phyloP scores from a whole-genome alignment of 768 basidiomycete species.

The Amanita muscaria region DNA sequence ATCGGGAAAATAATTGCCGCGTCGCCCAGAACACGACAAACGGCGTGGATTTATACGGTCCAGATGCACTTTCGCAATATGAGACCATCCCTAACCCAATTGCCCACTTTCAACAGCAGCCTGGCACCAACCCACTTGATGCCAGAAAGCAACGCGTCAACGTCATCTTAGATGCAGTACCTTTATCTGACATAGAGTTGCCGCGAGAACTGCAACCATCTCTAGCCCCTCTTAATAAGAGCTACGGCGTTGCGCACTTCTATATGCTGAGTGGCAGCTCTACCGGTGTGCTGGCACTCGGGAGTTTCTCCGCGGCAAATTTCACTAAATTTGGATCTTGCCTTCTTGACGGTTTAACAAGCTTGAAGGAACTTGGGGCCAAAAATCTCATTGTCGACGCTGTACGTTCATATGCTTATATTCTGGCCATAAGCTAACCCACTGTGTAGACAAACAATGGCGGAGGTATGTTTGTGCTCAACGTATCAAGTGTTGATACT shows the following conservation, averaged over 20 bases:
- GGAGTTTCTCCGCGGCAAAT: slow-evolving; percentile 43
- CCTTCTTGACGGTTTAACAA: slow-evolving; percentile 37
- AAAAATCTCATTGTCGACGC: slow-evolving; percentile 51
- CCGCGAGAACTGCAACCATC: slow-evolving; percentile 31
- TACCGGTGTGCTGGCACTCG: slow-evolving; percentile 50
- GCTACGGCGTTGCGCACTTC: slow-evolving; percentile 45
- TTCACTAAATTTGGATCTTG: slow-evolving; percentile 32
- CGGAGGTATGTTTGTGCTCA: slow-evolving; percentile 24
- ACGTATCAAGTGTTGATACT: background rate
- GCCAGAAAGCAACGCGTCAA: slow-evolving; percentile 34
- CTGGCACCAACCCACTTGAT: slow-evolving; percentile 22
- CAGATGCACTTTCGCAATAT: slow-evolving; percentile 6
- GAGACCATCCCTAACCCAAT: slow-evolving; percentile 17
- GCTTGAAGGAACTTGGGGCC: slow-evolving; percentile 38
- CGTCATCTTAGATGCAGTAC: slow-evolving; percentile 38
- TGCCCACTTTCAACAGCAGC: slow-evolving; percentile 32
- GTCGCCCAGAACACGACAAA: slow-evolving; percentile 40
- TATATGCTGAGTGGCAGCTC: slow-evolving; percentile 41
- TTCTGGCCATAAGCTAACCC: background rate
- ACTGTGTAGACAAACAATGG: slow-evolving; percentile 36
- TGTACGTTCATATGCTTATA: slow-evolving; percentile 23
- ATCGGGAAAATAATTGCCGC: slow-evolving; percentile 46
- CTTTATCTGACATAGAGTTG: slow-evolving; percentile 36
- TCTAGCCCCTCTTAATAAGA: slow-evolving; percentile 30
- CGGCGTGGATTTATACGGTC: slow-evolving; percentile 29